Evolutionary conservation across 2,329 filamentous ascomycete species (phyloP).

Genomic region (Colletotrichum tofieldiae): DNA sequence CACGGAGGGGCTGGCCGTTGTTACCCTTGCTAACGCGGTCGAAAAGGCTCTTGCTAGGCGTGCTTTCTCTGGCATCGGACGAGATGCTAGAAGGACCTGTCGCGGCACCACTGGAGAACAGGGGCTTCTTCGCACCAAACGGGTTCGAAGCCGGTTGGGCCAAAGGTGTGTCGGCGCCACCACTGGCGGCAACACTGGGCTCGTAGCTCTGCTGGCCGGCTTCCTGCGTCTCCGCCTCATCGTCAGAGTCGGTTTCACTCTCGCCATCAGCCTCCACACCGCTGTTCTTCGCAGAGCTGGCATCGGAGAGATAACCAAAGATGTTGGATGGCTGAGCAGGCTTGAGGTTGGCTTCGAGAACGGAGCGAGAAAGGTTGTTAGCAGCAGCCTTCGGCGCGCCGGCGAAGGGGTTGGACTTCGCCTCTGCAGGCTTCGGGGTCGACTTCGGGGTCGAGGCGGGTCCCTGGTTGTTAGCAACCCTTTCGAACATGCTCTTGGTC

Average conservation of each 20-base stretch:
- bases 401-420: slow-evolving; percentile 53
- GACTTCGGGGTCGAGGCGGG: slow-evolving; percentile 52
- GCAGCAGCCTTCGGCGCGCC: slow-evolving; percentile 54
- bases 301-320: slow-evolving; percentile 73
- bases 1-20: slow-evolving; percentile 66
- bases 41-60: slow-evolving; percentile 67
- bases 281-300: slow-evolving; percentile 69
- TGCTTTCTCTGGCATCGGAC: slow-evolving; percentile 61
- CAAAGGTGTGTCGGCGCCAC: slow-evolving; percentile 57
- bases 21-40: slow-evolving; percentile 68
- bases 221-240: slow-evolving; percentile 59
- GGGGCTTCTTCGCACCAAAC: slow-evolving; percentile 51
- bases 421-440: slow-evolving; percentile 48
- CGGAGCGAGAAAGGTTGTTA: slow-evolving; percentile 59
- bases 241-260: slow-evolving; percentile 62
- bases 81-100: slow-evolving; percentile 55
- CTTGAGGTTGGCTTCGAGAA: slow-evolving; percentile 58
- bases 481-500: slow-evolving; percentile 71
- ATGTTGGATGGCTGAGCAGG: slow-evolving; percentile 62
- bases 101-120: slow-evolving; percentile 34
- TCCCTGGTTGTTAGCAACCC: slow-evolving; percentile 67
- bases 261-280: slow-evolving; percentile 65
- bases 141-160: slow-evolving; percentile 53
- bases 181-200: slow-evolving; percentile 60
- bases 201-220: slow-evolving; percentile 61